Evolutionary conservation across 108 stramenopile species (phyloP).

Genomic region (Nitzschia sp.): DNA sequence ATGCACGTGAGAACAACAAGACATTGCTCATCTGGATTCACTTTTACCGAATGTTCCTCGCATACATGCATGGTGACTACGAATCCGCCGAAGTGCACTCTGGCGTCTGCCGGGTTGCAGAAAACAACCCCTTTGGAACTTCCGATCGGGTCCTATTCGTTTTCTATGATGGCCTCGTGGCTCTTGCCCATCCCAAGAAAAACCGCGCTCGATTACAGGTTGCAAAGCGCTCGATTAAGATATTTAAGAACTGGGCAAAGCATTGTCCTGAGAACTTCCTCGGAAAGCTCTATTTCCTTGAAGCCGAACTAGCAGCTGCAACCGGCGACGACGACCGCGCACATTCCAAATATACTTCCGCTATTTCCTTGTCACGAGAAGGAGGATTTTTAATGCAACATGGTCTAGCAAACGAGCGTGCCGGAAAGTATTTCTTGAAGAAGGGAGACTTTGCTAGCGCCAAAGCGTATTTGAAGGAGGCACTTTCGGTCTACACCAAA

Average conservation of each 20-base stretch:
- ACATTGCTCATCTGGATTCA: slow-evolving; percentile 27
- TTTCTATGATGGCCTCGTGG: slow-evolving; percentile 51
- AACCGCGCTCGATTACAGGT: slow-evolving; percentile 12
- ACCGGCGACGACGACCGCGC: slow-evolving; percentile 42
- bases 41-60: slow-evolving; percentile 19
- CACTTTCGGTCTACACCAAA: slow-evolving; percentile 41
- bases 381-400: slow-evolving; percentile 52
- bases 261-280: slow-evolving; percentile 52
- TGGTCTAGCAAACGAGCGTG: slow-evolving; percentile 52
- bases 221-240: slow-evolving; percentile 16
- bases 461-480: slow-evolving; percentile 30
- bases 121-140: slow-evolving; percentile 26
- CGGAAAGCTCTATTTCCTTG: slow-evolving; percentile 45
- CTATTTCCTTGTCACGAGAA: slow-evolving; percentile 43
- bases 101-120: slow-evolving; percentile 19
- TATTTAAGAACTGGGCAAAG: slow-evolving; percentile 37
- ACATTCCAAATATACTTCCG: slow-evolving; percentile 31
- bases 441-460: slow-evolving; percentile 24
- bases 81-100: slow-evolving; percentile 37
- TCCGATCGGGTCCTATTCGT: slow-evolving; percentile 28
- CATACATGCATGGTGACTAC: slow-evolving; percentile 26
- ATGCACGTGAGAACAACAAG: slow-evolving; percentile 25
- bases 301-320: slow-evolving; percentile 49
- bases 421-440: slow-evolving; percentile 31
- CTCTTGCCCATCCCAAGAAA: slow-evolving; percentile 31